Percentiles rank a stretch among this genome's conserved stretches.
Conservation (phyloP, 495 filamentous ascomycete species). For the Penicillium daleae region DNA sequence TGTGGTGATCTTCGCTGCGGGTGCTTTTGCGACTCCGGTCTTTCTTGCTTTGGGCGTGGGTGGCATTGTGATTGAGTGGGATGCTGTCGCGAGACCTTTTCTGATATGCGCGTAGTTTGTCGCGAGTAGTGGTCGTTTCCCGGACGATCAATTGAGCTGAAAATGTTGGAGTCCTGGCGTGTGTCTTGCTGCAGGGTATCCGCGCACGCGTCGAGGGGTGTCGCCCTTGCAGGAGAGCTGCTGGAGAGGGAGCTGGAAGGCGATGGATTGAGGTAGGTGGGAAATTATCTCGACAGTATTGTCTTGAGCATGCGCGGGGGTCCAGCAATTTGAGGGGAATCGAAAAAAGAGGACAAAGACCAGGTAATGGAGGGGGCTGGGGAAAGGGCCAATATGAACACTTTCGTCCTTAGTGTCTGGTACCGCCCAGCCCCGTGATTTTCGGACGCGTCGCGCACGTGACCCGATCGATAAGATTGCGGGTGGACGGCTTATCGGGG, state of each 20-base stretch:
- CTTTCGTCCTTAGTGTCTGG: constrained; percentile 24
- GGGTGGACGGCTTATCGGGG: neutral
- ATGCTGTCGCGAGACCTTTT: neutral
- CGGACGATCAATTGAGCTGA: constrained; percentile 14
- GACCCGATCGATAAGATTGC: constrained; percentile 9
- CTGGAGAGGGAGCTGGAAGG: neutral
- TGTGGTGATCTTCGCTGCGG: constrained; percentile 9
- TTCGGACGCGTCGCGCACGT: constrained; percentile 17
- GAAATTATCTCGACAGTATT: neutral
- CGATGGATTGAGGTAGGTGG: neutral
- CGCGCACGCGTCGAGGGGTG: constrained; percentile 10
- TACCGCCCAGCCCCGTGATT: constrained; percentile 20
- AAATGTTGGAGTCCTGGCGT: neutral
- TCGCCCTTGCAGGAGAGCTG: constrained; percentile 14
- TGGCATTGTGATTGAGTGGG: constrained; percentile 23
- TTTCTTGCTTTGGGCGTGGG: constrained; percentile 12
- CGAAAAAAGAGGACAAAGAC: neutral
- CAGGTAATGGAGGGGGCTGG: constrained; percentile 19
- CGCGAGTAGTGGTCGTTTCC: neutral
- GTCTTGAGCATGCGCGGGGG: neutral
- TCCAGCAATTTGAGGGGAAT: neutral
- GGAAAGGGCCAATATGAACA: constrained; percentile 21
- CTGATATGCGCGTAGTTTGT: neutral
- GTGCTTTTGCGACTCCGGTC: constrained; percentile 5
- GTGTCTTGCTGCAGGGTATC: constrained; percentile 2